Evolutionary conservation across 352 stramenopile genomes (phyloP), one percentile per base, ranked within the genome.

Genomic region (Phytopythium mirpurense): DNA sequence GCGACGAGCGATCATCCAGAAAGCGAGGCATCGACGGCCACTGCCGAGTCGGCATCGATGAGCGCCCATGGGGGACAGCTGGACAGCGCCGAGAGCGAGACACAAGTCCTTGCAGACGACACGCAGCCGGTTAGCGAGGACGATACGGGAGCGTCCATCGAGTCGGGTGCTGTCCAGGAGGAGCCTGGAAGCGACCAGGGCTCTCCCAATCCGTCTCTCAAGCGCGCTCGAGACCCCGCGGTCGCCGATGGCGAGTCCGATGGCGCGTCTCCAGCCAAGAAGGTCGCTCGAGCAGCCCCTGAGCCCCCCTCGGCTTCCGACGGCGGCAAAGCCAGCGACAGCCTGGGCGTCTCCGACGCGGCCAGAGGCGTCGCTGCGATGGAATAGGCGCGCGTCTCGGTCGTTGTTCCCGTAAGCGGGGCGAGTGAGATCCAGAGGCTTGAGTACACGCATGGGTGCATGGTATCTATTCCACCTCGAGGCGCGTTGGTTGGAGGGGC

Each of bases 231-330:
- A 34, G 52, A 12, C 19, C 21, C 34, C 15, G 45, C 56, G 31
- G 24, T 34, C 41, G 35, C 26, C 24, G 54, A 49, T 29, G 35
- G 18, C 34, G 59, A 51, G 15, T 40, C 60, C 42, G 48, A 54
- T n/a, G 45, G 16, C 21, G 63, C 40, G 19, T 61, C 49, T 18
- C 62, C 58, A 36, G 54, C 50, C 32, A 73, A 73, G 21, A 73
- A 71, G 18, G 37, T 63, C 60, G 45, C 62, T 51, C 41, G 38
- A 48, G 48, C 56, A 18, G 35, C 58, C 34, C 10, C 37, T 10
- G n/a, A 7, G 3, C 26, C 37, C 6, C 37, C 37, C 2, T 16
- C n/a, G 8, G 3, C 37, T 24, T 6, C 26, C 37, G 37, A 26
- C 19, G 19, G n/a, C 9, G 19, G n/a, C 37, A 15, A 43, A 9